Conservation (phyloP, 768 basidiomycete genomes). For the Trametopsis cervina region DNA sequence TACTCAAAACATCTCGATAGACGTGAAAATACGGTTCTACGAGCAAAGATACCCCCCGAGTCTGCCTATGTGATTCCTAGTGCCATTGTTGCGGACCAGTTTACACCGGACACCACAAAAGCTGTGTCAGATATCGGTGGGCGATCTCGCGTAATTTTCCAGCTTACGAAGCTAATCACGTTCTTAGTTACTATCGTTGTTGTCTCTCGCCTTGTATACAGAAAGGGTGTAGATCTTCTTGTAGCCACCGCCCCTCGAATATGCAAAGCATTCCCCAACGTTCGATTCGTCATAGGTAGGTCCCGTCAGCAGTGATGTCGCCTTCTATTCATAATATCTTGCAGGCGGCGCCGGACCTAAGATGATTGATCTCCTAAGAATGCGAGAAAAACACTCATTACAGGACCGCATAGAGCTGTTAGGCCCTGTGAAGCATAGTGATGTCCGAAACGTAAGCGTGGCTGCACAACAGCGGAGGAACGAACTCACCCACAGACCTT, state of each 20-base stretch:
- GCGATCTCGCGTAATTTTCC: too few species aligned
- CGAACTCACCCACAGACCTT: not conserved
- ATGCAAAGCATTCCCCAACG: conserved; percentile 77
- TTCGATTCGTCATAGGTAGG: conserved; percentile 82
- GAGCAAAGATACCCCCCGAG: conserved; percentile 61
- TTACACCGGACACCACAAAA: conserved; percentile 49
- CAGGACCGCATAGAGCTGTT: conserved; percentile 91
- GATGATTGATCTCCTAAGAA: conserved; percentile 89
- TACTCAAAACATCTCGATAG: conserved; percentile 42
- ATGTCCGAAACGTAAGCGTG: conserved; percentile 72
- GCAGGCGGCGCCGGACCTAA: conserved; percentile 94
- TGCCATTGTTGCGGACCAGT: conserved; percentile 80
- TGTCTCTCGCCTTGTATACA: conserved; percentile 83
- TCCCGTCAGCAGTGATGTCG: not conserved
- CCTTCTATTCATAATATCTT: not conserved
- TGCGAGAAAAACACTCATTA: conserved; percentile 84
- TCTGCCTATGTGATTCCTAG: conserved; percentile 93
- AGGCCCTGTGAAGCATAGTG: conserved; percentile 70
- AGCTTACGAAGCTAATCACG: too few species aligned
- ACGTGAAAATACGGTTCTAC: conserved; percentile 94
- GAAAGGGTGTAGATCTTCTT: conserved; percentile 94
- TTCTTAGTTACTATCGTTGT: conserved; percentile 85
- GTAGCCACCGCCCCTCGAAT: conserved; percentile 89
- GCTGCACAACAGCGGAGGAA: not conserved
- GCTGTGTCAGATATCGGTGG: conserved; percentile 3